Percentiles rank a stretch among this genome's conserved stretches.
phyloP scores from a whole-genome alignment of 1,139 yeast species.

The Nadsonia starkeyi-henricii region DNA sequence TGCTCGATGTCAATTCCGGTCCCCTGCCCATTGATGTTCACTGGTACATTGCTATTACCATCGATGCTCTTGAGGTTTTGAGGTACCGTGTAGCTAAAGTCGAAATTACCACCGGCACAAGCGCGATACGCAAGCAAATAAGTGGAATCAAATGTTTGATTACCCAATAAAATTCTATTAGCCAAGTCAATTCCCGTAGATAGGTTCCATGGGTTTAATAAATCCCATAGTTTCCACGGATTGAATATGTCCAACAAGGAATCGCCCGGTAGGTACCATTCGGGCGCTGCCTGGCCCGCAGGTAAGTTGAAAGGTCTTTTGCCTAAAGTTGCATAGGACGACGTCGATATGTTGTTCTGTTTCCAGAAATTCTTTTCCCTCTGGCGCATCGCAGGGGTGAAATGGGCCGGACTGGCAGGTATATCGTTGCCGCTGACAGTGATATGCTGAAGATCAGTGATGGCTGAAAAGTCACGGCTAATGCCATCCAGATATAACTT shows the following conservation, averaged over 20 bases:
- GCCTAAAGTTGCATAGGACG: background rate
- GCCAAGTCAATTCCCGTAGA: background rate
- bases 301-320: background rate
- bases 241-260: too few relatives aligned
- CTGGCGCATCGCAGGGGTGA: background rate
- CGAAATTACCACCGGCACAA: background rate
- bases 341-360: background rate
- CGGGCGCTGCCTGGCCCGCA: background rate
- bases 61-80: background rate
- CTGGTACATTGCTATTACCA: too few relatives aligned
- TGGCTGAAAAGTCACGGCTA: background rate
- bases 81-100: background rate
- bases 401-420: background rate
- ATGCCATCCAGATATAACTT: background rate
- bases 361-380: background rate
- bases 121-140: background rate
- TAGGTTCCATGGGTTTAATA: background rate
- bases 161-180: background rate
- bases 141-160: background rate
- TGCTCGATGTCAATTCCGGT: background rate
- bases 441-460: background rate
- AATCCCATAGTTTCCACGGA: background rate
- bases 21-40: too few relatives aligned
- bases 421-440: background rate
- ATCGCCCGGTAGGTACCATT: background rate